These are phyloP conservation scores for Chlamydomonas sphaeroides DNA, from an alignment of 139 green algal genomes.

Conservation along the genomic window DNA sequence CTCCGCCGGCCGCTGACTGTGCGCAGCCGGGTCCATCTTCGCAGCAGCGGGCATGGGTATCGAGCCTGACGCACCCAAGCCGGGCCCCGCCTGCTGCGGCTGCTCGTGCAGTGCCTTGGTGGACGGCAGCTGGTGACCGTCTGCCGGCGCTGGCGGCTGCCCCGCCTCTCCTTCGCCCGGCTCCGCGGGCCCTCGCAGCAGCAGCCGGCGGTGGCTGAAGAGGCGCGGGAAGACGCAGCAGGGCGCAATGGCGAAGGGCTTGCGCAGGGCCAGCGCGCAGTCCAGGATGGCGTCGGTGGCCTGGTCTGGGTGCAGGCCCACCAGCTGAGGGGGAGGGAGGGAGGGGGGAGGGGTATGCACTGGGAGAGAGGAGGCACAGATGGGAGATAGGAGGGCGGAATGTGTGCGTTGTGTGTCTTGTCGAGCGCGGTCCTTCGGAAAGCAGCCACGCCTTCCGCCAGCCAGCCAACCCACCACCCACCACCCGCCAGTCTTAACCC, in stretches of 20 bases:
- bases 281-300: slow-evolving; percentile 66
- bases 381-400: too few species aligned
- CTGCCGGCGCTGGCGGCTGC: background rate
- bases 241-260: slow-evolving; percentile 68
- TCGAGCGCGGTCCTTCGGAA: too few species aligned
- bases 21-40: too few species aligned
- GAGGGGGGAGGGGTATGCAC: background rate
- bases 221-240: slow-evolving; percentile 72
- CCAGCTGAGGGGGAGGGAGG: slow-evolving; percentile 15
- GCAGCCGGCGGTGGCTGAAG: slow-evolving; percentile 56
- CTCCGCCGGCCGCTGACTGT: too few species aligned
- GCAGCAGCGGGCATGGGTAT: too few species aligned
- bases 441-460: background rate
- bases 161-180: too few species aligned
- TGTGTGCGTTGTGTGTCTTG: too few species aligned
- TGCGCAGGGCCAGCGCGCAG: slow-evolving; percentile 43
- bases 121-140: background rate
- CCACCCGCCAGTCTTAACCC: too few species aligned
- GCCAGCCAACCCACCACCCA: background rate
- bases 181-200: too few species aligned
- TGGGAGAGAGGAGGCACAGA: background rate
- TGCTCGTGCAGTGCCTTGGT: background rate
- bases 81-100: too few species aligned
- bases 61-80: too few species aligned
- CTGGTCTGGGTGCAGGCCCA: slow-evolving; percentile 71